These are phyloP conservation scores for Chlamydomonas applanata DNA, from an alignment of 139 green algal species.

Conservation along the genomic window DNA sequence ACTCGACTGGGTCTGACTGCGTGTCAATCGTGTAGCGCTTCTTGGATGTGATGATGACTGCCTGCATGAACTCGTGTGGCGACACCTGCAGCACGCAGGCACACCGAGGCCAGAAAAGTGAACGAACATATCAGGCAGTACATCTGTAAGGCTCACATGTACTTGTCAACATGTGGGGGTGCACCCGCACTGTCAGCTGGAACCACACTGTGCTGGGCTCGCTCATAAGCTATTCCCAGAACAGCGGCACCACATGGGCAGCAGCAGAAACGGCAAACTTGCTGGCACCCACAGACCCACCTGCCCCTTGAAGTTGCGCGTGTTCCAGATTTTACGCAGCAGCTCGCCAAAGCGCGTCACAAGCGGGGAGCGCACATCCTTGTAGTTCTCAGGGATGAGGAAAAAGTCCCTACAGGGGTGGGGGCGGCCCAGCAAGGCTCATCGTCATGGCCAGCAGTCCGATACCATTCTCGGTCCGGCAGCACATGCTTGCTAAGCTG, in stretches of 20 bases:
- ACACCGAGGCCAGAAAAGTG: no score
- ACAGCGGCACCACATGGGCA: background rate
- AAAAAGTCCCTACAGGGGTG: constrained; percentile 98
- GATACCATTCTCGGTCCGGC: no score
- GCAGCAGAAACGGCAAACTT: background rate
- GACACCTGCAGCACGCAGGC: constrained; percentile 62
- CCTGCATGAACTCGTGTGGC: constrained; percentile 97
- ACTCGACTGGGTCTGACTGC: constrained; percentile 85
- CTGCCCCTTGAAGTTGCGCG: constrained; percentile 93
- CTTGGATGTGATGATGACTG: constrained; percentile 75
- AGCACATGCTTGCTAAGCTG: no score
- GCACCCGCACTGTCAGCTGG: no score
- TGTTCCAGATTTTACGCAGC: constrained; percentile 95
- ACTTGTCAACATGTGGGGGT: background rate
- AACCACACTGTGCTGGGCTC: no score
- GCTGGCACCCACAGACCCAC: constrained; percentile 49
- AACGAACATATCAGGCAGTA: background rate
- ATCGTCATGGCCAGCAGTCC: background rate
- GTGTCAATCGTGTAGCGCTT: constrained; percentile 87
- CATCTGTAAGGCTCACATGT: background rate
- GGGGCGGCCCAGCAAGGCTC: no score
- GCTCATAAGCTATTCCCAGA: no score
- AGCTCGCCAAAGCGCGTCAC: constrained; percentile 91
- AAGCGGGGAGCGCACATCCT: constrained; percentile 52
- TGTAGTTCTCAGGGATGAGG: constrained; percentile 78